phyloP scores from a whole-genome alignment of 2,329 filamentous ascomycete genomes.

The Gnomoniopsis smithogilvyi region DNA sequence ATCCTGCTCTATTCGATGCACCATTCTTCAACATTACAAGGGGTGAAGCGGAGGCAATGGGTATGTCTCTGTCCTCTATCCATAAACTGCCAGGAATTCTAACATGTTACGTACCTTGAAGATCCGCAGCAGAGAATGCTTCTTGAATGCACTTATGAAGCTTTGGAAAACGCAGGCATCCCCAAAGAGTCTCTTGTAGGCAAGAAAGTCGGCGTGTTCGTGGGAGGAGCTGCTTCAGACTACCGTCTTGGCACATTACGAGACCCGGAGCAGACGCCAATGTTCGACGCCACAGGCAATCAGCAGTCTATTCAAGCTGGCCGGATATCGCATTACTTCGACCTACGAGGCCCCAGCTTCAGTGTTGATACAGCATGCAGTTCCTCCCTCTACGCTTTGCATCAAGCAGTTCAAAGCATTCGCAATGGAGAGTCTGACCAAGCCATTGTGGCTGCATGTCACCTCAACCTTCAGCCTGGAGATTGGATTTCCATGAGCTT shows the following conservation, averaged over 20 bases:
- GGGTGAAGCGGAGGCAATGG: constrained; percentile 33
- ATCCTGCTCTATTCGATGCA: constrained; percentile 29
- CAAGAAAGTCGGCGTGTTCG: constrained; percentile 29
- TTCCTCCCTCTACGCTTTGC: constrained; percentile 21
- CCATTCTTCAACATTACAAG: constrained; percentile 35
- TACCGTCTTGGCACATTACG: constrained; percentile 17
- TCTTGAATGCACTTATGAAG: constrained; percentile 32
- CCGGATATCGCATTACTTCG: constrained; percentile 25
- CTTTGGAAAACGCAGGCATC: constrained; percentile 31
- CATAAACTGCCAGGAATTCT: not conserved
- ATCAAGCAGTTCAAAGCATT: constrained; percentile 29
- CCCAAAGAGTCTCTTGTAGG: constrained; percentile 27
- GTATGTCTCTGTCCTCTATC: constrained; percentile 16
- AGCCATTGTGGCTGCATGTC: constrained; percentile 17
- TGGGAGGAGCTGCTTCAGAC: constrained; percentile 25
- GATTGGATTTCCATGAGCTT: constrained; percentile 16
- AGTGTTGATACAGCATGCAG: constrained; percentile 31
- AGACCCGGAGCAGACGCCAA: constrained; percentile 19
- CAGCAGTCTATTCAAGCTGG: constrained; percentile 21
- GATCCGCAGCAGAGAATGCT: constrained; percentile 30
- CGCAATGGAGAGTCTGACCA: constrained; percentile 25
- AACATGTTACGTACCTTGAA: not conserved
- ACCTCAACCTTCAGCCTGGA: constrained; percentile 15
- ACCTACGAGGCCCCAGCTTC: constrained; percentile 28
- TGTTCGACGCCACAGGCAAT: constrained; percentile 19